A percentile compares a stretch with the other conserved stretches of the same genome.
These are phyloP conservation scores for Chlorella vulgaris DNA, from an alignment of 139 green algal genomes.

Conservation along the genomic window DNA sequence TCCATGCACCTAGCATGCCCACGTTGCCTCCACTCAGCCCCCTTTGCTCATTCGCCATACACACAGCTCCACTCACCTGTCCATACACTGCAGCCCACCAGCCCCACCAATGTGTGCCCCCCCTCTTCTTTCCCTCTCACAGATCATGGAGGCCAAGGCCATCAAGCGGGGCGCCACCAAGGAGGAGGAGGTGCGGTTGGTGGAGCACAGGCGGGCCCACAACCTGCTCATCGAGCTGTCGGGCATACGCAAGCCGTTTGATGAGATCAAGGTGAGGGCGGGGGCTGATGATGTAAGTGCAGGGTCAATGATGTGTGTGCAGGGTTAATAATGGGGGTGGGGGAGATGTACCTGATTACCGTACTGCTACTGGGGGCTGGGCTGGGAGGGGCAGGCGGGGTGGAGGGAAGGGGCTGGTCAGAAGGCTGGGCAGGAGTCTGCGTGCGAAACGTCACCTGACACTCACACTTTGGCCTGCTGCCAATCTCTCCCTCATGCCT, in stretches of 20 bases:
- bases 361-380: too few species aligned
- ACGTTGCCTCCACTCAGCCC: background rate
- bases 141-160: slow-evolving; percentile 59
- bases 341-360: too few species aligned
- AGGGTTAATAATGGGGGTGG: background rate
- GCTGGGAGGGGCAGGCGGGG: too few species aligned
- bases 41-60: background rate
- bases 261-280: slow-evolving; percentile 59
- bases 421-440: too few species aligned
- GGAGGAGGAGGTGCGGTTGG: slow-evolving; percentile 50
- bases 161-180: slow-evolving; percentile 41
- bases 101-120: too few species aligned
- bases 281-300: background rate
- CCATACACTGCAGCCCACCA: too few species aligned
- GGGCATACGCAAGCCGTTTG: slow-evolving; percentile 69
- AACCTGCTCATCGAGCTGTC: slow-evolving; percentile 87
- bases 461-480: too few species aligned
- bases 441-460: too few species aligned
- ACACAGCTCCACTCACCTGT: background rate
- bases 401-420: too few species aligned
- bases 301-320: background rate
- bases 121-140: too few species aligned
- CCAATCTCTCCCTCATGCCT: too few species aligned
- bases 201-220: slow-evolving; percentile 82
- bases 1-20: background rate